Evolutionary conservation across 2,329 filamentous ascomycete genomes (phyloP).

Genomic region (Microsporum ferrugineum): DNA sequence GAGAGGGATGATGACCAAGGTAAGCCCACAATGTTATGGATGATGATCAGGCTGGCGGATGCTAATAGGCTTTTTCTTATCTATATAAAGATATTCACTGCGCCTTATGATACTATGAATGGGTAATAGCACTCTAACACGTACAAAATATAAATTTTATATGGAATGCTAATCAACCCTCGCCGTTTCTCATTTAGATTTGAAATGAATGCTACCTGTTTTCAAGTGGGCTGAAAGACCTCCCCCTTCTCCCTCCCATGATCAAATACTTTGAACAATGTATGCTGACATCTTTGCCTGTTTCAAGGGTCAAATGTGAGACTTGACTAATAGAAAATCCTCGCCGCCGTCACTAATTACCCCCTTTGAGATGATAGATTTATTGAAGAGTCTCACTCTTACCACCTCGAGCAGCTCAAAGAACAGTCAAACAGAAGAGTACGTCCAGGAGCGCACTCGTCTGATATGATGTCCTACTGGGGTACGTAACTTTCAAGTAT

Average conservation of each 20-base stretch:
- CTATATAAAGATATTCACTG: slow-evolving; percentile 61
- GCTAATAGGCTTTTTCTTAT: background rate
- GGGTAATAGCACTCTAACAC: slow-evolving; percentile 41
- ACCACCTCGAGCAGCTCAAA: slow-evolving; percentile 53
- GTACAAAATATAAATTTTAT: slow-evolving; percentile 1
- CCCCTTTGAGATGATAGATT: slow-evolving; percentile 47
- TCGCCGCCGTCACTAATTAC: background rate
- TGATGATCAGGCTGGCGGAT: background rate
- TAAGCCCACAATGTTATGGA: slow-evolving; percentile 27
- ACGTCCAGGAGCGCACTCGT: slow-evolving; percentile 47
- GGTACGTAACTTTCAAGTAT: slow-evolving; percentile 40
- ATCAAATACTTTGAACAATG: background rate
- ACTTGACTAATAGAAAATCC: slow-evolving; percentile 7
- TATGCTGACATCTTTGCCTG: slow-evolving; percentile 15
- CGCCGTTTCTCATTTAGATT: slow-evolving; percentile 46
- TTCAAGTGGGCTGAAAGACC: slow-evolving; percentile 51
- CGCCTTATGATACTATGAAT: slow-evolving; percentile 70
- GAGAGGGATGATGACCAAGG: slow-evolving; percentile 98
- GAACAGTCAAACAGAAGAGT: slow-evolving; percentile 44
- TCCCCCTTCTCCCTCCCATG: background rate
- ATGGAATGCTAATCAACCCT: slow-evolving; percentile 4
- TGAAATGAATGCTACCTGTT: slow-evolving; percentile 89
- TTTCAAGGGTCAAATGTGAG: slow-evolving; percentile 45
- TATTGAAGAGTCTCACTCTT: slow-evolving; percentile 78
- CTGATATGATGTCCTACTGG: slow-evolving; percentile 86